phyloP scores from a whole-genome alignment of 2,329 filamentous ascomycete genomes.

The Penicillium verrucosum region DNA sequence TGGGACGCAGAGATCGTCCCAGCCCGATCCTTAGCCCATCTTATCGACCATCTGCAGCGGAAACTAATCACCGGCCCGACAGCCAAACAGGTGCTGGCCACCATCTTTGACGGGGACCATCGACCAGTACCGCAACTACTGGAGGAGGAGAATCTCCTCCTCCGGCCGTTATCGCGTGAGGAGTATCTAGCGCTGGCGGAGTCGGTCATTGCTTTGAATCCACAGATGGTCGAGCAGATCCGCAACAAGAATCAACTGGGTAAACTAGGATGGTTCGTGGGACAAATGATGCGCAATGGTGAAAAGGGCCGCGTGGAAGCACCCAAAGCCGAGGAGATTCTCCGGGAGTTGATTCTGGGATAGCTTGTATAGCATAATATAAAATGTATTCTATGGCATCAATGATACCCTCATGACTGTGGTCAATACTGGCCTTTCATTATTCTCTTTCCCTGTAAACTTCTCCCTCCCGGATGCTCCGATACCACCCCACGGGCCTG shows the following conservation, averaged over 20 bases:
- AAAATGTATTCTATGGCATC: constrained; percentile 9
- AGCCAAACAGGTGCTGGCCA: constrained; percentile 58
- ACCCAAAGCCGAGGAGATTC: constrained; percentile 53
- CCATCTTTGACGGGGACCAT: constrained; percentile 52
- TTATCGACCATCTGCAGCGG: constrained; percentile 45
- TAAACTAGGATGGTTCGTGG: constrained; percentile 67
- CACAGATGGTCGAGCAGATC: constrained; percentile 59
- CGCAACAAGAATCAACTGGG: constrained; percentile 57
- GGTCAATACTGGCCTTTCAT: background rate
- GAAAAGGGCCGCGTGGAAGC: constrained; percentile 62
- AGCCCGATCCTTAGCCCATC: constrained; percentile 43
- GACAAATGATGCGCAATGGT: constrained; percentile 63
- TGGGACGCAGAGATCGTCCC: constrained; percentile 43
- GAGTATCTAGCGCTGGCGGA: constrained; percentile 57
- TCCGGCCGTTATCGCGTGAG: constrained; percentile 53
- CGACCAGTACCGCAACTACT: constrained; percentile 53
- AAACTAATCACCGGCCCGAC: constrained; percentile 53
- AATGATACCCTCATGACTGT: constrained; percentile 25
- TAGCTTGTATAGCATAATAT: constrained; percentile 8
- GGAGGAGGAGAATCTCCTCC: constrained; percentile 53
- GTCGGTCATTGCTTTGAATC: constrained; percentile 53
- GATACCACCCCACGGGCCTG: background rate
- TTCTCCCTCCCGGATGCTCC: background rate
- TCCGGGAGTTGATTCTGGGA: constrained; percentile 49
- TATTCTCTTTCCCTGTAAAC: background rate